Evolutionary conservation across 2,329 filamentous ascomycete genomes (phyloP), one percentile per base, ranked within the genome.

Genomic region (Colletotrichum tropicale): DNA sequence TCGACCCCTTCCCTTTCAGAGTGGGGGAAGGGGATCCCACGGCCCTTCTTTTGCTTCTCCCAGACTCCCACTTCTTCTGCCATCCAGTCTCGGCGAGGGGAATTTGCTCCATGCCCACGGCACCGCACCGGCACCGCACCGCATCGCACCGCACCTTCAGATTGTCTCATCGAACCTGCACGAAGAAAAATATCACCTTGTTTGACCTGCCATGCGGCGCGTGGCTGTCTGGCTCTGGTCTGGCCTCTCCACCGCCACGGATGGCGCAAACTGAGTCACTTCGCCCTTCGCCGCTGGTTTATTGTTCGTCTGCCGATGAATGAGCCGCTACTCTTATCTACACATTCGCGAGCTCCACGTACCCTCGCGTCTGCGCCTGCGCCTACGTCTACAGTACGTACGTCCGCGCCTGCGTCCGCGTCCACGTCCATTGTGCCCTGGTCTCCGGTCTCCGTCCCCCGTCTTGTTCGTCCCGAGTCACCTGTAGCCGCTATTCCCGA

Each of bases 91-190:
- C 28, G 26, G n/a, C 28, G 16, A 60, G 56, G 21, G 56, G 32
- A 24, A 34, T 65, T 34, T 7, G 21, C 58, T 24, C 48, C 55
- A 65, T 56, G 38, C 10, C 32, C 48, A 21, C 43, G 38, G 65
- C 65, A 34, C 34, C 26, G 38, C n/a, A 52, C 43, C 43, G 43
- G 43, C 43, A 52, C 0, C 43, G n/a, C 61, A 48, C 61, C 10
- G 61, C 61, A 48, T 34, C 10, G 61, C 61, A 15, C 52, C 52
- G 52, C 48, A 34, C 48, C 52, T 60, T 68, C 15, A 43, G 10
- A 26, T 36, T 67, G 70, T 72, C 70, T 72, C 64, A 67, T 60
- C 62, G 52, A 62, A 67, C 52, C 62, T 67, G 64, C 70, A 61
- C 52, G n/a, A 60, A 72, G 36, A 56, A 56, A 58, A 58, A 21